These are phyloP conservation scores for Trichophyton benhamiae DNA, from an alignment of 2,329 filamentous ascomycete species.

Conservation along the genomic window DNA sequence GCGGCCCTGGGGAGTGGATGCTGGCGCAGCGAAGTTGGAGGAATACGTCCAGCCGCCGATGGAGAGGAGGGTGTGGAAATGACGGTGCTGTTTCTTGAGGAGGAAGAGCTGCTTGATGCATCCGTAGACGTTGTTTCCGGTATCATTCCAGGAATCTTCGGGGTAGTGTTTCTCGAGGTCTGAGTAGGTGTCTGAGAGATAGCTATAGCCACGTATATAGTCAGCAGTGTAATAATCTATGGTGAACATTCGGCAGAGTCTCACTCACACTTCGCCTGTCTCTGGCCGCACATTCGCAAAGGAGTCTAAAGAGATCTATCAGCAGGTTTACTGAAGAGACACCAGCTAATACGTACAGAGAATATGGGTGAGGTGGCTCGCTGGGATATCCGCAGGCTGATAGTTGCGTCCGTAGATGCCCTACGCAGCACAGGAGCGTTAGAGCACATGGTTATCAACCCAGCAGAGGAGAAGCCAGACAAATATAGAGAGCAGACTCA, in stretches of 20 bases:
- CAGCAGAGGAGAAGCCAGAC: neutral
- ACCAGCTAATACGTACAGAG: slow-evolving; percentile 39
- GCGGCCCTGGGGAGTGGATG: slow-evolving; percentile 47
- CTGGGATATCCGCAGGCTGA: slow-evolving; percentile 68
- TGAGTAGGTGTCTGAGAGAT: slow-evolving; percentile 55
- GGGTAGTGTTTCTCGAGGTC: slow-evolving; percentile 59
- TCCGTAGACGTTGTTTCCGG: slow-evolving; percentile 63
- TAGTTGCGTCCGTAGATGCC: slow-evolving; percentile 80
- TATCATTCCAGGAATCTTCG: slow-evolving; percentile 53
- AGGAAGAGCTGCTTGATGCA: slow-evolving; percentile 65
- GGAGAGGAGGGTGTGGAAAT: slow-evolving; percentile 67
- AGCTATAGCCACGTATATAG: slow-evolving; percentile 4
- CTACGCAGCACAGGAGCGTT: slow-evolving; percentile 24
- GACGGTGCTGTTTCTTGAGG: slow-evolving; percentile 62
- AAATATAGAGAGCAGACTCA: slow-evolving; percentile 10
- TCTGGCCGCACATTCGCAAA: slow-evolving; percentile 79
- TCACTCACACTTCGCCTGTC: slow-evolving; percentile 57
- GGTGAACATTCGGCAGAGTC: neutral
- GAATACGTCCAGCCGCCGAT: slow-evolving; percentile 75
- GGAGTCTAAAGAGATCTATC: slow-evolving; percentile 39
- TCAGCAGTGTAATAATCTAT: neutral
- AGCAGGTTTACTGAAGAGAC: neutral
- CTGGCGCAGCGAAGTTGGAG: slow-evolving; percentile 59
- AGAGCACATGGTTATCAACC: neutral
- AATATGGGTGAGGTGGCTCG: slow-evolving; percentile 71